Evolutionary conservation across 768 basidiomycete species (phyloP), one percentile per base, ranked within the genome.

Genomic region (Daedalea quercina): DNA sequence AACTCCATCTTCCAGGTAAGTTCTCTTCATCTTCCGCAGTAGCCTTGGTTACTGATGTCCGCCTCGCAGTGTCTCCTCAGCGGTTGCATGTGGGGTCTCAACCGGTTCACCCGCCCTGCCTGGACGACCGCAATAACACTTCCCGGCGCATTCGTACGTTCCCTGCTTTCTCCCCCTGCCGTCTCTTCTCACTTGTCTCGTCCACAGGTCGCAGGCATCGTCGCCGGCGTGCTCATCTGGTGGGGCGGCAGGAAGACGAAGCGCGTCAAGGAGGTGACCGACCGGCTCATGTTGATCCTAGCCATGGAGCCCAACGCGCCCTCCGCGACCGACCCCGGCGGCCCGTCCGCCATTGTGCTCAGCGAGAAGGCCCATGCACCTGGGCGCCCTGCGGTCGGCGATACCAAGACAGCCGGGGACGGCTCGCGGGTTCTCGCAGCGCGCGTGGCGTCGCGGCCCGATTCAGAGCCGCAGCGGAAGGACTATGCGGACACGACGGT

Each of bases 1-100:
- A 93, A 93, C 67, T 90, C 88, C 0, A 65, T 89, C 54, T 93
- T 92, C 65, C 91, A 92, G 69, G 84, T 81, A 47, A 57, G 60
- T 54, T 17, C 44, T 20, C 40, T 13, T 51, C 6, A 7, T 26
- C 17, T 40, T 13, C 52, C 11, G 28, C 4, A n/a, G n/a, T n/a
- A 4, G 11, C 12, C 20, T 20, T 11, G 45, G 34, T 15, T 22
- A 19, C 9, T 40, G 17, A 40, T 37, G 11, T 28, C 19, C 22
- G 44, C n/a, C 22, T n/a, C 40, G 2, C 54, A 85, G 79, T 73
- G 78, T 44, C 75, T 85, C 19, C 69, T 90, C 7, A 87, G 88
- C 60, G 84, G 78, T 9, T 80, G 77, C 43, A 90, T 91, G 88
- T 92, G 90, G 90, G 76, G 82, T 8, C 60, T 91, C 61, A 80